Conservation (phyloP, 805 yeast species). For the Candida argentea region DNA sequence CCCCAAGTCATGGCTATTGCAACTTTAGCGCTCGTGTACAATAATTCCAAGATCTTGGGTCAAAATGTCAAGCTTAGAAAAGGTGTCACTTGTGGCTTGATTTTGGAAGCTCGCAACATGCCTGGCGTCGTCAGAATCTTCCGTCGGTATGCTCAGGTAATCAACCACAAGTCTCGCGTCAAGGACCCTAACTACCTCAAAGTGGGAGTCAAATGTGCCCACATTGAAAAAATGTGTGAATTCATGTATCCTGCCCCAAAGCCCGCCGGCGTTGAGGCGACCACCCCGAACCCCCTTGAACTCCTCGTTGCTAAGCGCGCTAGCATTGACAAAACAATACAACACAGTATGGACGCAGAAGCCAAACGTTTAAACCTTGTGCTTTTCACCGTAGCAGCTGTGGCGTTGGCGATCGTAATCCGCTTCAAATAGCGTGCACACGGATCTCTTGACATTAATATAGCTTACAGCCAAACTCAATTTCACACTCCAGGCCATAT, state of each 20-base stretch:
- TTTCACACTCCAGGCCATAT: no score
- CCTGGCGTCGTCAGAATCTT: slow-evolving; percentile 71
- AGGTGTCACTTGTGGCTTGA: slow-evolving; percentile 73
- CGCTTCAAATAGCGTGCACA: background rate
- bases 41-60: slow-evolving; percentile 64
- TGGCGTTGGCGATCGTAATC: background rate
- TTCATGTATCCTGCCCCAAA: slow-evolving; percentile 48
- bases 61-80: slow-evolving; percentile 79
- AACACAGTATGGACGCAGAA: slow-evolving; percentile 5
- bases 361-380: slow-evolving; percentile 1
- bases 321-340: slow-evolving; percentile 5
- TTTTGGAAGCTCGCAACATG: slow-evolving; percentile 63
- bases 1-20: slow-evolving; percentile 99
- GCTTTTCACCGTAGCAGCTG: slow-evolving; percentile 1
- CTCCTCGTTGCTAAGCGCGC: slow-evolving; percentile 5
- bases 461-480: background rate
- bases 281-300: slow-evolving; percentile 6
- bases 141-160: slow-evolving; percentile 58
- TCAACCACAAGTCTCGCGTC: slow-evolving; percentile 72
- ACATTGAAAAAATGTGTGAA: slow-evolving; percentile 83
- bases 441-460: background rate
- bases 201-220: slow-evolving; percentile 78
- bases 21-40: slow-evolving; percentile 75
- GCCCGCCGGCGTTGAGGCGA: slow-evolving; percentile 24
- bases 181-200: slow-evolving; percentile 78